Evolutionary conservation across 2,329 filamentous ascomycete species (phyloP).

Genomic region (Dichotomopilus funicola): DNA sequence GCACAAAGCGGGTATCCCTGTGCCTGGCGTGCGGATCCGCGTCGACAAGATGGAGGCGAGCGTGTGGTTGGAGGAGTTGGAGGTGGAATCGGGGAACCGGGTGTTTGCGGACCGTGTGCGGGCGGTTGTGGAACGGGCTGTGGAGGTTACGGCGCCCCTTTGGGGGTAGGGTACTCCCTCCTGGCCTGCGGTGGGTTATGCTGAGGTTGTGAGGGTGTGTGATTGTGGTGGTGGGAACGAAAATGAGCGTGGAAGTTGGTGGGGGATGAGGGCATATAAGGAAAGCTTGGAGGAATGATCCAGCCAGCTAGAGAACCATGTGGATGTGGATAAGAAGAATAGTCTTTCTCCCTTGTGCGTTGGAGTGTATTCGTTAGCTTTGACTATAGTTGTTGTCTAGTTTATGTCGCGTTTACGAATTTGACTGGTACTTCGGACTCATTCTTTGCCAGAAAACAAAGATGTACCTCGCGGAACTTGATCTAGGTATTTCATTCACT

Average conservation of each 20-base stretch:
- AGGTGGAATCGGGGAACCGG: constrained; percentile 77
- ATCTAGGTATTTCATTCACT: no score
- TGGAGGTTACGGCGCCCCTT: constrained; percentile 77
- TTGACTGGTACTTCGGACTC: no score
- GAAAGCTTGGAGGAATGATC: not conserved
- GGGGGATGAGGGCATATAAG: not conserved
- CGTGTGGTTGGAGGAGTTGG: constrained; percentile 86
- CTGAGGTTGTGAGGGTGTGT: not conserved
- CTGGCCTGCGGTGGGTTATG: not conserved
- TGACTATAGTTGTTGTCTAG: no score
- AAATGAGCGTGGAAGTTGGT: not conserved
- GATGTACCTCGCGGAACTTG: no score
- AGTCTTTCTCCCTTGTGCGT: no score
- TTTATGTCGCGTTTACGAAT: no score
- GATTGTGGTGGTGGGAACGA: not conserved
- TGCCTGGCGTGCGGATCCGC: constrained; percentile 79
- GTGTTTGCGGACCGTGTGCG: constrained; percentile 77
- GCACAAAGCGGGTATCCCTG: constrained; percentile 78
- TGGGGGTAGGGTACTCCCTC: constrained; percentile 38
- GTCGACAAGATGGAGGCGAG: constrained; percentile 83
- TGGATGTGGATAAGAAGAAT: no score
- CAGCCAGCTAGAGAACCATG: not conserved
- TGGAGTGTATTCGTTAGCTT: no score
- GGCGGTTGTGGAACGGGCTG: constrained; percentile 82
- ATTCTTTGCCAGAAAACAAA: no score